Conservation (phyloP, 345 rosid species). For the Aethionema arabicum region DNA sequence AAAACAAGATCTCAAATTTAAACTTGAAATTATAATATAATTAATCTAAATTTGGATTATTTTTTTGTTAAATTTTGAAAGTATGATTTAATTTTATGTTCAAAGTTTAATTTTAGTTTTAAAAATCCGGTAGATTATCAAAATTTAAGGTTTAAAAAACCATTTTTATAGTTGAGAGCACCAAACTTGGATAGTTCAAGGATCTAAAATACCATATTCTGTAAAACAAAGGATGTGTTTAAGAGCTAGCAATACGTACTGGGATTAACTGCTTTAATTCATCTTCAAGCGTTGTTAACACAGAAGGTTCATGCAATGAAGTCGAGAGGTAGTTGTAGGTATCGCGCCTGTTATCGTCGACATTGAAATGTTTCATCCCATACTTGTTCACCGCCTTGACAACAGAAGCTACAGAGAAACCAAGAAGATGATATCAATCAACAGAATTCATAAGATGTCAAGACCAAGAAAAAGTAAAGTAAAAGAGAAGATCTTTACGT, state of each 20-base stretch:
- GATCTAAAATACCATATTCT: not conserved
- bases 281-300: slow-evolving; percentile 52
- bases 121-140: no score
- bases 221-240: not conserved
- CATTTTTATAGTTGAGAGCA: no score
- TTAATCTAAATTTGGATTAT: no score
- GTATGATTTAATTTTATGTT: no score
- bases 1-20: not conserved
- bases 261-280: slow-evolving; percentile 68
- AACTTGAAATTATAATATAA: not conserved
- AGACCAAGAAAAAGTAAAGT: slow-evolving; percentile 15
- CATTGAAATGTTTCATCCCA: slow-evolving; percentile 70
- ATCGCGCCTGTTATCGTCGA: slow-evolving; percentile 80
- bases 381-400: slow-evolving; percentile 77
- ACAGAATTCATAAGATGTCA: not conserved
- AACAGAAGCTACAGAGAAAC: slow-evolving; percentile 72
- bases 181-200: no score
- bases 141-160: no score
- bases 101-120: no score
- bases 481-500: slow-evolving; percentile 39
- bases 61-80: no score
- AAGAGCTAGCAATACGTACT: slow-evolving; percentile 45
- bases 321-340: slow-evolving; percentile 51
- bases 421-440: slow-evolving; percentile 20
- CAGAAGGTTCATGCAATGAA: slow-evolving; percentile 44